Percentiles rank a stretch among this genome's conserved stretches.
These are phyloP conservation scores for Metschnikowia matae DNA, from an alignment of 805 yeast genomes.

Conservation along the genomic window DNA sequence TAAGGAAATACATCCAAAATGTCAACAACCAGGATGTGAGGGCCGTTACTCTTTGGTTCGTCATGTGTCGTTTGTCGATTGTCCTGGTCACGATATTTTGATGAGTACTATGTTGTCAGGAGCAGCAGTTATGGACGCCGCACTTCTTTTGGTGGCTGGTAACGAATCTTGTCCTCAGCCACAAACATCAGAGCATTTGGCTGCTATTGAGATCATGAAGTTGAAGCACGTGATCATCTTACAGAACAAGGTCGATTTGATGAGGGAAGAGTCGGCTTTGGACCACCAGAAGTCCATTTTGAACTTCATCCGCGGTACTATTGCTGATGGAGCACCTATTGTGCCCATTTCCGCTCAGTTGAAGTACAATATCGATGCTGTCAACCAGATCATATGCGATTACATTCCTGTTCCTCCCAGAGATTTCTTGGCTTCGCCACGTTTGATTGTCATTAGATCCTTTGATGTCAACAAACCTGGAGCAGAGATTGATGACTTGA, in stretches of 20 bases:
- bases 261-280: constrained; percentile 94
- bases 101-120: constrained; percentile 99
- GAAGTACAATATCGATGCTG: constrained; percentile 98
- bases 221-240: constrained; percentile 92
- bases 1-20: constrained; percentile 90
- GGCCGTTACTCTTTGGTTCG: constrained; percentile 88
- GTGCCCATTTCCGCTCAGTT: constrained; percentile 98
- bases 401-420: constrained; percentile 94
- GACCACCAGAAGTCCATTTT: constrained; percentile 93
- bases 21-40: constrained; percentile 81
- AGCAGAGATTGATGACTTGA: constrained; percentile 91
- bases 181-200: constrained; percentile 97
- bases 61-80: constrained; percentile 98
- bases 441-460: constrained; percentile 94
- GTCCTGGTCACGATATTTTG: constrained; percentile 99
- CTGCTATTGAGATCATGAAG: constrained; percentile 99
- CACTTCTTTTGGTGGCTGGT: constrained; percentile 91
- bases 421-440: constrained; percentile 91
- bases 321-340: constrained; percentile 98
- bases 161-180: constrained; percentile 99
- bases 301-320: constrained; percentile 93
- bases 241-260: constrained; percentile 97
- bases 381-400: constrained; percentile 91
- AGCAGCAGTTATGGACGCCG: constrained; percentile 99
- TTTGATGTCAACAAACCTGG: constrained; percentile 99